These are phyloP conservation scores for Monosporascus sp. DNA, from an alignment of 2,329 filamentous ascomycete species.

Conservation along the genomic window DNA sequence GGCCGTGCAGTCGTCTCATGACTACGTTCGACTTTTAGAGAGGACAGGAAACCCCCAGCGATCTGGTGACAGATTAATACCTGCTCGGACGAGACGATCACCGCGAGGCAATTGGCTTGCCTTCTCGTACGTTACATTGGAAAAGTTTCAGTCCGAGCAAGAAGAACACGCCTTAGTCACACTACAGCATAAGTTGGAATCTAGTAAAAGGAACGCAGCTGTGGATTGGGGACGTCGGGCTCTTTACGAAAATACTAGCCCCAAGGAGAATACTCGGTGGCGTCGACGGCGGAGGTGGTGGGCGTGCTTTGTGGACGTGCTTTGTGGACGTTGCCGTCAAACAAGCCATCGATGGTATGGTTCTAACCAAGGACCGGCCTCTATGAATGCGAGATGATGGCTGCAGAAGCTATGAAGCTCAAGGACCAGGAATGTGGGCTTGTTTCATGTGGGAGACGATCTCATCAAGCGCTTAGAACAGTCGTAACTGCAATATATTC, in stretches of 20 bases:
- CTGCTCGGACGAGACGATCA: slow-evolving; percentile 65
- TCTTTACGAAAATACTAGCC: slow-evolving; percentile 74
- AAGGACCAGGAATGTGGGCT: slow-evolving; percentile 47
- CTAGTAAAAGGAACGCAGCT: slow-evolving; percentile 72
- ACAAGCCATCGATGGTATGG: slow-evolving; percentile 70
- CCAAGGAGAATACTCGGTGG: slow-evolving; percentile 60
- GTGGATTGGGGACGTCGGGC: slow-evolving; percentile 73
- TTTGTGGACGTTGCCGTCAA: slow-evolving; percentile 61
- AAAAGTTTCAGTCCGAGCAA: slow-evolving; percentile 85
- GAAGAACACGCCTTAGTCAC: slow-evolving; percentile 81
- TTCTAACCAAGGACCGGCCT: slow-evolving; percentile 68
- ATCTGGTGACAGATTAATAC: slow-evolving; percentile 67
- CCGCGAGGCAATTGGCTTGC: slow-evolving; percentile 72
- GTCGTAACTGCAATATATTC: too few relatives aligned
- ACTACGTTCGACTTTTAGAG: slow-evolving; percentile 63
- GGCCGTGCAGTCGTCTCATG: slow-evolving; percentile 61
- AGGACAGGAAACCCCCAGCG: slow-evolving; percentile 62
- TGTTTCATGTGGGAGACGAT: too few relatives aligned
- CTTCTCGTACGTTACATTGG: slow-evolving; percentile 79
- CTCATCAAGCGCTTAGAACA: too few relatives aligned
- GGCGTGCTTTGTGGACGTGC: slow-evolving; percentile 60
- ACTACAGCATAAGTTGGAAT: slow-evolving; percentile 82
- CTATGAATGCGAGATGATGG: slow-evolving; percentile 64
- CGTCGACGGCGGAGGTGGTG: slow-evolving; percentile 73
- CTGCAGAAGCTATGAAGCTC: slow-evolving; percentile 52